Conservation (phyloP, 768 basidiomycete species). For the Lentinula detonsa region DNA sequence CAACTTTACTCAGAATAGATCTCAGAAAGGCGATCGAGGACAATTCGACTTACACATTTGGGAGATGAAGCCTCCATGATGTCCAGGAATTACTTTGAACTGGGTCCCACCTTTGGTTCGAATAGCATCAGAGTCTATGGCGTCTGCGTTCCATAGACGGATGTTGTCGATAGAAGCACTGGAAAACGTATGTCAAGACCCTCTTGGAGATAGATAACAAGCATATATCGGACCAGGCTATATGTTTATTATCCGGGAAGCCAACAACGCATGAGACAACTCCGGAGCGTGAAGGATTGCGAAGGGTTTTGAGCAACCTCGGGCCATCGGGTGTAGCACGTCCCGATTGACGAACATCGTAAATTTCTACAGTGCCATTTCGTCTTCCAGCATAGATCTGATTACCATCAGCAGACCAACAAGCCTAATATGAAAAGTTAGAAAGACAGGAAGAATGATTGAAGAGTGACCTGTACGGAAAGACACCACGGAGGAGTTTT, state of each 20-base stretch:
- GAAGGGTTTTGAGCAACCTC: constrained; percentile 71
- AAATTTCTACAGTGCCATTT: constrained; percentile 87
- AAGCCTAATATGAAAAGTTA: constrained; percentile 52
- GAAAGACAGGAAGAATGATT: not conserved
- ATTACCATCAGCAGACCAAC: constrained; percentile 86
- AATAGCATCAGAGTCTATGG: constrained; percentile 60
- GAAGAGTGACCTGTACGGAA: constrained; percentile 45
- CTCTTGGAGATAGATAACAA: constrained; percentile 5
- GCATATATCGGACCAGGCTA: constrained; percentile 66
- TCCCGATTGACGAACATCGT: constrained; percentile 87
- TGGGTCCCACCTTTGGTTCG: constrained; percentile 66
- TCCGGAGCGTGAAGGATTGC: constrained; percentile 84
- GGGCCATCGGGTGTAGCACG: constrained; percentile 64
- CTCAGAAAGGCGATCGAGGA: not conserved
- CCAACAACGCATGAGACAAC: constrained; percentile 88
- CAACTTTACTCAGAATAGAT: constrained; percentile 12
- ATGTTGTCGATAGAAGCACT: constrained; percentile 93
- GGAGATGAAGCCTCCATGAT: constrained; percentile 91
- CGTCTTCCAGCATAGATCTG: constrained; percentile 89
- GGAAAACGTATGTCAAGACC: constrained; percentile 9
- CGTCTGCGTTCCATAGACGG: constrained; percentile 87
- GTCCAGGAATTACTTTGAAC: constrained; percentile 94
- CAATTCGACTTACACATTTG: constrained; percentile 70
- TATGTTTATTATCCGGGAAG: constrained; percentile 88
- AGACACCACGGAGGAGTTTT: constrained; percentile 96